Evolutionary conservation across 345 rosid genomes (phyloP).

Genomic region (Luvunga scandens): DNA sequence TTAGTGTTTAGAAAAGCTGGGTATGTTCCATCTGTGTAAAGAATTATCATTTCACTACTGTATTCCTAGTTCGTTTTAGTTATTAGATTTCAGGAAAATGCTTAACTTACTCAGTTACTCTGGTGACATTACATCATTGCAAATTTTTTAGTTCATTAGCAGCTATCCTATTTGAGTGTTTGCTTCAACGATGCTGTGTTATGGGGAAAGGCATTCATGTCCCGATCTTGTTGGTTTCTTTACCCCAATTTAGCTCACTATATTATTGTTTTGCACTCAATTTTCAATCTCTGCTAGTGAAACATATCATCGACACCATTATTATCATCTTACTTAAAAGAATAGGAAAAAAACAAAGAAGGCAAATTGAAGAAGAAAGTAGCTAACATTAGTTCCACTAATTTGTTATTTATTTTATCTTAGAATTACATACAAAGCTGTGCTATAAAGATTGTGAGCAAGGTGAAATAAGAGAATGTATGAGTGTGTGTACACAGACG

Average conservation of each 20-base stretch:
- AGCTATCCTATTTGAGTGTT: conserved; percentile 5
- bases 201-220: conserved; percentile 6
- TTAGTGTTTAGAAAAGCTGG: conserved; percentile 9
- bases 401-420: too few species aligned
- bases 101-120: not conserved
- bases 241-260: not conserved
- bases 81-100: conserved; percentile 23
- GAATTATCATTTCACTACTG: conserved; percentile 1
- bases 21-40: conserved; percentile 25
- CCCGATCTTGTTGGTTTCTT: not conserved
- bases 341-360: too few species aligned
- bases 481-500: too few species aligned
- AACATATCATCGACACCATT: too few species aligned
- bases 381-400: too few species aligned
- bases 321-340: too few species aligned
- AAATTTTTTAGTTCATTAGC: not conserved
- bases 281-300: not conserved
- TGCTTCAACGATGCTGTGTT: conserved; percentile 5
- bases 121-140: not conserved
- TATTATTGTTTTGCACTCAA: not conserved
- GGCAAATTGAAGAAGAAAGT: too few species aligned
- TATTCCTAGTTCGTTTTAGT: conserved; percentile 20
- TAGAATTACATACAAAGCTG: too few species aligned
- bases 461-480: too few species aligned
- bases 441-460: too few species aligned